Evolutionary conservation across 495 filamentous ascomycete species (phyloP), one percentile per base, ranked within the genome.

Genomic region (Aspergillus sparsus): DNA sequence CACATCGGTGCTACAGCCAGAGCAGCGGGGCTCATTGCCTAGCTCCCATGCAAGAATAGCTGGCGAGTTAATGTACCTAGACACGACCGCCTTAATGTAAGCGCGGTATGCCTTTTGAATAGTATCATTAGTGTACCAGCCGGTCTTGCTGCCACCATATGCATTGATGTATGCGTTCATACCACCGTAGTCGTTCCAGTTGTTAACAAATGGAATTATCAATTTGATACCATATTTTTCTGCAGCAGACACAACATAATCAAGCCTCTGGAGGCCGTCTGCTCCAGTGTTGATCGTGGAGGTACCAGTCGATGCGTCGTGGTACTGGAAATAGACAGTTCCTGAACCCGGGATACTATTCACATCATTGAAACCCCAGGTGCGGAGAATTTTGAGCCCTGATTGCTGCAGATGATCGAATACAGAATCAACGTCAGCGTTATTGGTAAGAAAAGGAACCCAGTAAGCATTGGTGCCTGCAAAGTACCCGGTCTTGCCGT

Each of bases 381-480:
- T 76, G 7, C 88, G 83, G 39, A 89, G 72, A 62, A 89, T 84
- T 63, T 86, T 87, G 55, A 88, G 77, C 0, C 85, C 85, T 10
- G 85, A 77, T 32, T 74, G 64, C 37, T 75, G 58, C 49, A 76
- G 39, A 56, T 7, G 44, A 13, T 83, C 72, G 11, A 81, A 63
- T 11, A 35, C 11, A 10, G 35, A 27, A 27, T 27, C 83, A 10
- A 88, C 81, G 64, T 89, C 86, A 10, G 68, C 71, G 58, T 83
- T 76, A 65, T 82, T 83, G 18, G 75, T 81, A 15, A 89, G 79
- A 73, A 89, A 89, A 18, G 79, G 74, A 56, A 90, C 80, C 87
- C 86, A 92, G 76, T 90, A 91, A 53, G 82, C 73, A 70, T 92
- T 91, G 5, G 84, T 87, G n/a, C 88, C 89, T 1, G 85, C 82